phyloP scores from a whole-genome alignment of 495 filamentous ascomycete genomes.

The Evernia prunastri region DNA sequence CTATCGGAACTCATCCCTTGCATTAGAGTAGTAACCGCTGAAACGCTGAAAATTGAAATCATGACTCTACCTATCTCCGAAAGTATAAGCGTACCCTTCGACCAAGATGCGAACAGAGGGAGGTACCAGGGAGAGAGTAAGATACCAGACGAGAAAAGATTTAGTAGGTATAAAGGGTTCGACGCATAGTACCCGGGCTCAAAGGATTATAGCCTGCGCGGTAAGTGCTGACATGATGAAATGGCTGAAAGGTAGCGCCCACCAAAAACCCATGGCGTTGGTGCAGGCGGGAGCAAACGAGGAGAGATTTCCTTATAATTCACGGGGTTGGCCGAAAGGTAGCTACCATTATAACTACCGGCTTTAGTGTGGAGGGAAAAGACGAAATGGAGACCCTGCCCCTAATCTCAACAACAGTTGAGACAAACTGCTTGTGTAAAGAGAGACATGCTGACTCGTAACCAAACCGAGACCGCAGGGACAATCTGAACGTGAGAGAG shows the following conservation, averaged over 20 bases:
- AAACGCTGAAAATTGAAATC: neutral
- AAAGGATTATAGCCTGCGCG: conserved; percentile 10
- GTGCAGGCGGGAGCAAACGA: neutral
- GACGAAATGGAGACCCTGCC: neutral
- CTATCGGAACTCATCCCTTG: neutral
- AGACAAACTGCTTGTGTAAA: neutral
- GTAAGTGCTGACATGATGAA: conserved; percentile 1
- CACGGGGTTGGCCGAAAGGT: neutral
- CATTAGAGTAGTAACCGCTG: neutral
- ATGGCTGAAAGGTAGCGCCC: neutral
- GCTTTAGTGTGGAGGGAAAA: neutral
- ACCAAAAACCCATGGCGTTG: neutral
- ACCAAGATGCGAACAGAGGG: neutral
- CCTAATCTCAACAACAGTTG: neutral
- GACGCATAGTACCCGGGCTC: neutral
- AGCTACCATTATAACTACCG: neutral
- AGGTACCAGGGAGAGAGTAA: neutral
- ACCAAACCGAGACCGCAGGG: neutral
- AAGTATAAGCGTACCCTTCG: neutral
- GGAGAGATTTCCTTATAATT: neutral
- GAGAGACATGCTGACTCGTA: neutral
- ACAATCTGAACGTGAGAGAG: neutral
- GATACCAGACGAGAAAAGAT: neutral
- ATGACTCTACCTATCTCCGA: neutral
- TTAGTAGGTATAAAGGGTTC: neutral